These are phyloP conservation scores for Penicillium glabrum DNA, from an alignment of 2,329 filamentous ascomycete species.

Conservation along the genomic window DNA sequence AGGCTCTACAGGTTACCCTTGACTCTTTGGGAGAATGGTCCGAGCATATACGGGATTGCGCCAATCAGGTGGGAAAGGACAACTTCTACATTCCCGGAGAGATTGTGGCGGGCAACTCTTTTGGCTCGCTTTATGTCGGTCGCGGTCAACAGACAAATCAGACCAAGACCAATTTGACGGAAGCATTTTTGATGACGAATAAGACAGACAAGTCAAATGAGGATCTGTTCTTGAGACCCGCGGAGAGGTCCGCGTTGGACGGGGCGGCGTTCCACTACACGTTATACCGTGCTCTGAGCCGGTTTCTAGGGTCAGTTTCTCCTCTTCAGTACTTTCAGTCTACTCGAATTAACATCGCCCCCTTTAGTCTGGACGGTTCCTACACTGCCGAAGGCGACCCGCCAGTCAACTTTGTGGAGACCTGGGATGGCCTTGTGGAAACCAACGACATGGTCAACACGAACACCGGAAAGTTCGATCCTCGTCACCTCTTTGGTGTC, in stretches of 20 bases:
- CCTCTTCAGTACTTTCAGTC: not conserved
- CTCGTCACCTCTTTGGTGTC: slow-evolving; percentile 63
- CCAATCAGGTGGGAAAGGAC: slow-evolving; percentile 54
- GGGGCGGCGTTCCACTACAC: slow-evolving; percentile 64
- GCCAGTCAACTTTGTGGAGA: slow-evolving; percentile 53
- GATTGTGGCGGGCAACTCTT: slow-evolving; percentile 62
- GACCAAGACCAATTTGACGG: slow-evolving; percentile 42
- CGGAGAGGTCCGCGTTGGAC: slow-evolving; percentile 50
- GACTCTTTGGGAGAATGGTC: slow-evolving; percentile 62
- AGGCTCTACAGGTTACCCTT: slow-evolving; percentile 63
- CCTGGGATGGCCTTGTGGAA: slow-evolving; percentile 57
- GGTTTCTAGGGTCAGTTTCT: slow-evolving; percentile 52
- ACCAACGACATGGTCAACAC: slow-evolving; percentile 62
- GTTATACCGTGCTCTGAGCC: slow-evolving; percentile 60
- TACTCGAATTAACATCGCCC: not conserved
- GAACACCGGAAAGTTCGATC: slow-evolving; percentile 62
- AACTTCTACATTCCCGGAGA: slow-evolving; percentile 67
- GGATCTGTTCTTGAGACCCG: not conserved
- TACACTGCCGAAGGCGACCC: slow-evolving; percentile 54
- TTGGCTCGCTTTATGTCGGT: slow-evolving; percentile 61
- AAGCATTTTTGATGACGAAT: slow-evolving; percentile 52
- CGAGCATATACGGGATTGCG: slow-evolving; percentile 58
- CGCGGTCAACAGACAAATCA: slow-evolving; percentile 59
- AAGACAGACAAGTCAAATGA: slow-evolving; percentile 22
- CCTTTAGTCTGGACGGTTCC: slow-evolving; percentile 51